A percentile compares a stretch with the other conserved stretches of the same genome.
phyloP scores from a whole-genome alignment of 2,329 filamentous ascomycete species.

The Fusarium paranaense region DNA sequence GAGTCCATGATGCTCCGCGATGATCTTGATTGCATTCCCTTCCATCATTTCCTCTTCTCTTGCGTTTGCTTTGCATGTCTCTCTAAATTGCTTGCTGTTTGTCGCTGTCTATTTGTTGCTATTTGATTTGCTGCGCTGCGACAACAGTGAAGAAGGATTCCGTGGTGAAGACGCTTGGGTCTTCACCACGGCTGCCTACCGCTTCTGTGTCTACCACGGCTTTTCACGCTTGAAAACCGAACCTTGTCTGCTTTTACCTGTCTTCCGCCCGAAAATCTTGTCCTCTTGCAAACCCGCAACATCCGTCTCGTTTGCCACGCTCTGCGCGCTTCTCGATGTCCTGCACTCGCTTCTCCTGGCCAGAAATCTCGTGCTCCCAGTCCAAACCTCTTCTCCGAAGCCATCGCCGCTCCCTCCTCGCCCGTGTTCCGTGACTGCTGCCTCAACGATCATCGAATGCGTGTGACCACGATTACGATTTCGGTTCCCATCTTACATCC shows the following conservation, averaged over 20 bases:
- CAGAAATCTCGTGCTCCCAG: slow-evolving; percentile 24
- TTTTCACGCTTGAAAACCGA: slow-evolving; percentile 19
- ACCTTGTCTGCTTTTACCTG: slow-evolving; percentile 5
- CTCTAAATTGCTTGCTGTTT: slow-evolving; percentile 3
- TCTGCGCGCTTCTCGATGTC: slow-evolving; percentile 17
- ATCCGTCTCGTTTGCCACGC: slow-evolving; percentile 9
- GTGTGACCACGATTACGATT: slow-evolving; percentile 39
- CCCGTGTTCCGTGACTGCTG: slow-evolving; percentile 41
- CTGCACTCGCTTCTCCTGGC: slow-evolving; percentile 13
- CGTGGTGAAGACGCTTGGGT: slow-evolving; percentile 23
- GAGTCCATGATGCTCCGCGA: slow-evolving; percentile 34
- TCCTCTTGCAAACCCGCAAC: slow-evolving; percentile 3
- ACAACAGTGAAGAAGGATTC: slow-evolving; percentile 10
- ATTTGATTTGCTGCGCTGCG: slow-evolving; percentile 14
- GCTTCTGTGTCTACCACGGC: slow-evolving; percentile 20
- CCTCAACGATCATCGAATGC: slow-evolving; percentile 34
- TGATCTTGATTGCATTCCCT: slow-evolving; percentile 17
- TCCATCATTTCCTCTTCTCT: background rate
- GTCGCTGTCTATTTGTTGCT: background rate
- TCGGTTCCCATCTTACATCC: slow-evolving; percentile 23
- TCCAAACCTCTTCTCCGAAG: slow-evolving; percentile 14
- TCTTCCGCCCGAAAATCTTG: slow-evolving; percentile 6
- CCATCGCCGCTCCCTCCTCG: slow-evolving; percentile 24
- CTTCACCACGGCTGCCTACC: slow-evolving; percentile 18
- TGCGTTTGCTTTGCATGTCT: background rate